These are phyloP conservation scores for Chaetothyriales sp. DNA, from an alignment of 2,329 filamentous ascomycete species.

Conservation along the genomic window DNA sequence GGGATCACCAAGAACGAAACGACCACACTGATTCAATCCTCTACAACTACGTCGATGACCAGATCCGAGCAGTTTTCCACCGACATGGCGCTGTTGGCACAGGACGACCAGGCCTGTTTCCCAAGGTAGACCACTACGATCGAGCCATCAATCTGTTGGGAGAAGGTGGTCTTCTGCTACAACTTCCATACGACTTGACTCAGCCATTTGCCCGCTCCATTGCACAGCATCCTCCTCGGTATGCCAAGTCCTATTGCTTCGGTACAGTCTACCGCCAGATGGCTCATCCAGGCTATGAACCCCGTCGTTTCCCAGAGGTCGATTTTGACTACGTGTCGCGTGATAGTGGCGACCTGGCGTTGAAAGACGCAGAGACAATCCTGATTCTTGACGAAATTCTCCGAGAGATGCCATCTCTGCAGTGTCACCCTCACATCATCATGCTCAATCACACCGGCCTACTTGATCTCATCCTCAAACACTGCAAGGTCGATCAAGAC, in stretches of 20 bases:
- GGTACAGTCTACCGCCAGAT: slow-evolving; percentile 61
- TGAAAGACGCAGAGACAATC: slow-evolving; percentile 86
- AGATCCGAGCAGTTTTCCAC: slow-evolving; percentile 63
- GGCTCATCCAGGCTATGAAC: slow-evolving; percentile 61
- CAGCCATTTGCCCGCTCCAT: slow-evolving; percentile 75
- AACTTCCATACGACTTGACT: slow-evolving; percentile 87
- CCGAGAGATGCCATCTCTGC: slow-evolving; percentile 60
- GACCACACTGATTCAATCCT: slow-evolving; percentile 45
- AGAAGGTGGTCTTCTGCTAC: slow-evolving; percentile 63
- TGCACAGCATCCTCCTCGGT: slow-evolving; percentile 49
- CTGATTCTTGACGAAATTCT: slow-evolving; percentile 91
- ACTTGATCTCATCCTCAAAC: slow-evolving; percentile 75
- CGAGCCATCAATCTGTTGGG: slow-evolving; percentile 68
- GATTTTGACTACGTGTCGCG: slow-evolving; percentile 92
- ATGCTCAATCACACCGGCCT: slow-evolving; percentile 80
- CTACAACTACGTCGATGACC: slow-evolving; percentile 58
- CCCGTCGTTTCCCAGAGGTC: slow-evolving; percentile 69
- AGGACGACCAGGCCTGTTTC: slow-evolving; percentile 60
- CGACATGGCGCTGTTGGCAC: slow-evolving; percentile 79
- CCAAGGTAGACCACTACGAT: slow-evolving; percentile 54
- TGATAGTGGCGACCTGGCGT: slow-evolving; percentile 61
- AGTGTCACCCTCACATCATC: slow-evolving; percentile 63
- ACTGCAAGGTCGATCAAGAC: slow-evolving; percentile 59
- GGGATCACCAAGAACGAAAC: slow-evolving; percentile 11
- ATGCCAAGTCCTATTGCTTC: slow-evolving; percentile 67